Conservation (phyloP, 202 grass and related monocot genomes). For the Musa balbisiana region DNA sequence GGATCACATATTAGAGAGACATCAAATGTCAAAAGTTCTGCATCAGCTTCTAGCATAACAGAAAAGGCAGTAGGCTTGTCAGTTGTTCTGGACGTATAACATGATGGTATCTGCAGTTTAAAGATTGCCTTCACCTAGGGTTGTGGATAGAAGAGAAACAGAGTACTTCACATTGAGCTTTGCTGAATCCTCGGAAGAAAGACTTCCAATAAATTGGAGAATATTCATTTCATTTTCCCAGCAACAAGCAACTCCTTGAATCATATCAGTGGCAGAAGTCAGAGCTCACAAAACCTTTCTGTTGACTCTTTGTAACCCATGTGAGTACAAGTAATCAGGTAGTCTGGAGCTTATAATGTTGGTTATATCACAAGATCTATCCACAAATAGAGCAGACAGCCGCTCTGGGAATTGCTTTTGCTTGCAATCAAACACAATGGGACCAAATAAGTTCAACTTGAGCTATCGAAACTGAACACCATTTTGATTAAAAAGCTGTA, state of each 20-base stretch:
- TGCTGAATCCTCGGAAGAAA: not conserved
- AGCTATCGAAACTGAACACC: conserved; percentile 51
- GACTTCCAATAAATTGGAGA: too few species aligned
- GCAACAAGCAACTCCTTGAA: too few species aligned
- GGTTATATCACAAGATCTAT: too few species aligned
- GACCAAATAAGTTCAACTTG: not conserved
- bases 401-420: not conserved
- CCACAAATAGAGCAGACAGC: too few species aligned
- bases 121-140: not conserved
- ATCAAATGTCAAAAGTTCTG: not conserved
- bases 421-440: not conserved
- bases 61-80: not conserved
- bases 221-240: too few species aligned
- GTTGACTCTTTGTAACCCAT: too few species aligned
- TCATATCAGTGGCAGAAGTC: too few species aligned
- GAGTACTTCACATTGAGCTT: not conserved
- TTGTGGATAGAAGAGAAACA: not conserved
- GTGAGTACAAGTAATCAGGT: too few species aligned
- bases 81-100: not conserved
- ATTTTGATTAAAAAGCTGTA: conserved; percentile 54
- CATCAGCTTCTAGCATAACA: not conserved
- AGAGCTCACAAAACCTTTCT: too few species aligned
- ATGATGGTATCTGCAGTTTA: not conserved
- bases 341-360: too few species aligned
- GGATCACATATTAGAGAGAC: not conserved